Base-by-base conservation (phyloP, 2,329 filamentous ascomycete species). In the Scolecobasidium constrictum region DNA sequence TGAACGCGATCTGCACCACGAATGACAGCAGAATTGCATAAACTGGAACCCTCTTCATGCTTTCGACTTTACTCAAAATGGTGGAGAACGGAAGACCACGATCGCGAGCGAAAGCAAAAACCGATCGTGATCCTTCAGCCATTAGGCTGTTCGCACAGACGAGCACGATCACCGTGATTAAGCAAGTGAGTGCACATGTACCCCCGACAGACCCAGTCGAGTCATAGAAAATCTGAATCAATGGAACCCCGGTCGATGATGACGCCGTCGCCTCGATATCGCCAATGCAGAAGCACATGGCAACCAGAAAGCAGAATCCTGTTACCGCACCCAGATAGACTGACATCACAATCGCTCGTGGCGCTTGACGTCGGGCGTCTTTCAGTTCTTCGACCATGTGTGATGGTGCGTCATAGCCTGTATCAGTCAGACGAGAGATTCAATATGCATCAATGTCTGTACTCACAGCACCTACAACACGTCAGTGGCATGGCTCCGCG, bases 351-450 rank as follows among this genome's bases (percentile, higher is more conserved):
- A 71, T 71, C 1, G 67, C 66, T 51, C 65, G 55, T 0, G 73
- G 73, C 2, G 67, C 71, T 48, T 73, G 61, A 39, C 66, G 68
- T 4, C 65, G 62, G 0, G 71, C 65, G 39, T 72, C 62, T 38
- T 65, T 64, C 49, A 76, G 68, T 48, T 76, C 73, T 51, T 75
- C 73, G 0, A 65, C 69, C 71, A 76, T 74, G 44, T 75, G 72
- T 0, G 62, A 56, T 40, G 39, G 37, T 35, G 37, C 37, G 22
- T 43, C 41, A 31, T 69, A 67, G 45, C 66, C 69, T n/a, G n/a
- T n/a, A n/a, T n/a, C n/a, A n/a, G n/a, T n/a, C n/a, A n/a, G n/a
- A n/a, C n/a, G n/a, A n/a, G n/a, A n/a, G n/a, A n/a, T n/a, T n/a
- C n/a, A n/a, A n/a, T n/a, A n/a, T n/a, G n/a, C n/a, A n/a, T n/a